These are phyloP conservation scores for Lactifluus piperatus DNA, from an alignment of 768 basidiomycete species.

Conservation along the genomic window DNA sequence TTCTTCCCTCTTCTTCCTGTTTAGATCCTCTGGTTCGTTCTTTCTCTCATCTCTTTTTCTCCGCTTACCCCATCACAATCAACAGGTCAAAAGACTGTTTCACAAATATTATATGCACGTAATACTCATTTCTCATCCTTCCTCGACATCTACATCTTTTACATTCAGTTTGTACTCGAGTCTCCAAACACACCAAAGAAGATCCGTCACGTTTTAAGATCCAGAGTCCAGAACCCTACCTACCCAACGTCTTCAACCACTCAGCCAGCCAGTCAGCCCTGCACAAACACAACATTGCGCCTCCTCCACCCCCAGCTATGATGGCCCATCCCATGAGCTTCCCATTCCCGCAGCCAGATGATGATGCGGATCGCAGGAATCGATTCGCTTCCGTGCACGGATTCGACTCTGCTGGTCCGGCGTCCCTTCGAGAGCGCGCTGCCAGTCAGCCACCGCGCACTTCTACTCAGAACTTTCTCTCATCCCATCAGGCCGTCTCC, in stretches of 20 bases:
- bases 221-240: constrained; percentile 4
- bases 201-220: constrained; percentile 12
- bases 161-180: constrained; percentile 16
- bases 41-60: neutral
- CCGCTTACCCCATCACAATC: neutral
- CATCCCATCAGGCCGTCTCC: constrained; percentile 36
- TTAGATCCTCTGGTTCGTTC: constrained; percentile 9
- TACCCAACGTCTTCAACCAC: neutral
- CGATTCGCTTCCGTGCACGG: constrained; percentile 42
- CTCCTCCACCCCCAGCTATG: constrained; percentile 22
- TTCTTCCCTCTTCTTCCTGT: constrained; percentile 7
- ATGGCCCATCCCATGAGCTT: constrained; percentile 29
- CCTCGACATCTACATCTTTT: neutral
- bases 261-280: neutral
- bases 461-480: constrained; percentile 38
- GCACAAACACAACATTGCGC: constrained; percentile 21
- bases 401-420: constrained; percentile 34
- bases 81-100: constrained; percentile 8
- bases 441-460: constrained; percentile 61
- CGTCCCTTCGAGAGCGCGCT: constrained; percentile 51
- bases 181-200: constrained; percentile 14
- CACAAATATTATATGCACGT: constrained; percentile 17
- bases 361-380: constrained; percentile 54
- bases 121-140: neutral
- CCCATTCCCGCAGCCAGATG: constrained; percentile 29